Base-by-base conservation (phyloP, 352 stramenopile species). In the Pythium insidiosum region DNA sequence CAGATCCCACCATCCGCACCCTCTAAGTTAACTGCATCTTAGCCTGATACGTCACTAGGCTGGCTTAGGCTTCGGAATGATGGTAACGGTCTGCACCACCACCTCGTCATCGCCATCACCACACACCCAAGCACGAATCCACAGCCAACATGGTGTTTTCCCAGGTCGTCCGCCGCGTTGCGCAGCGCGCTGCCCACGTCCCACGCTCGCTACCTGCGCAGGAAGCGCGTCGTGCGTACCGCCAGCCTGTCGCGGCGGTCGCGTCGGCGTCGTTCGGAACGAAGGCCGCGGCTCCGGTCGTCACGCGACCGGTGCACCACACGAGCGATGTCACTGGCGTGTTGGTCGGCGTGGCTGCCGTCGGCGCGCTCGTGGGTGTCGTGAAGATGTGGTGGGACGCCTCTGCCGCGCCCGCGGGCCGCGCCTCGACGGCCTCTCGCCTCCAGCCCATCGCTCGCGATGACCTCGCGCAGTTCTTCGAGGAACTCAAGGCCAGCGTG, bases 321-420 rank as follows among this genome's bases (percentile, higher is more conserved):
- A 50, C 59, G 6, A 66, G 62, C 35, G 77, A 89, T 36, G 65
- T 76, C 29, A 84, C 77, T 18, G 70, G 65, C 21, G 56, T 90
- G 30, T 66, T 90, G 16, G 73, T 70, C 5, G 69, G 73, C 25
- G 71, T 93, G 20, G 80, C 80, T 7, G 59, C 86, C 19, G 65
- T 87, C 9, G 66, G 77, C 10, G 77, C 75, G 10, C 49, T 88
- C 15, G 45, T 86, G 4, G 75, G 77, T 12, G 75, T 93, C 0
- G 80, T 73, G 3, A 90, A 93, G 47, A 93, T 93, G 73, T 89
- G 77, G 73, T 90, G 75, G 75, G 73, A 88, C 48, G 77, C 76
- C 16, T 90, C 77, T 16, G 19, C 19, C 25, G 34, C 6, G 16
- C 37, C 41, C 22, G 58, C 13, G 38, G 43, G 38, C 1, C 28